Base-by-base conservation (phyloP, 257 asterid genomes). In the Ilex aquifolium region DNA sequence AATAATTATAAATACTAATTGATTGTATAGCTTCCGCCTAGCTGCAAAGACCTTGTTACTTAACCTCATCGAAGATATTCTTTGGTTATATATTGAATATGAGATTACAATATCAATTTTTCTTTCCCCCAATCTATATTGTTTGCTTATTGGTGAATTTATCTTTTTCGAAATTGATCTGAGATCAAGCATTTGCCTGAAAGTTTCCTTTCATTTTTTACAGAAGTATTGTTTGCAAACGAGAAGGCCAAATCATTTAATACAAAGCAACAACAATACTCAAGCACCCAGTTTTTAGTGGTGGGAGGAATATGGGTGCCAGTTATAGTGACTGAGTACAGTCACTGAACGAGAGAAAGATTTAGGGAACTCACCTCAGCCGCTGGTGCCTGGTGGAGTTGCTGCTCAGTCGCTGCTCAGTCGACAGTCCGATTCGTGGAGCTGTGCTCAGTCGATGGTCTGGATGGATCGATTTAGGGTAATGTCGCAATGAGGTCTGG, bases 181-280 rank as follows among this genome's bases (percentile, higher is more conserved):
- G 52, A 50, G 55, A 29, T 50, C 16, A 3, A 27, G 55, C 39
- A 13, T n/a, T 29, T 27, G 70, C 11, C 63, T 65, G 36, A 69
- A 31, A 21, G 14, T n/a, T 57, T 5, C 15, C 4, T 10, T 9
- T 57, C 5, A 44, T 63, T 31, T 14, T 17, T 63, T 68, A 29
- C 83, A 88, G 95, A 88, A 88, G 73, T 88, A 83, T 57, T 80
- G 95, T 0, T 32, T 88, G 46, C 95, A 88, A 62, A 77, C 83
- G 1, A 79, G 88, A 64, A 81, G 95, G 31, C 87, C 91, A 2
- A 79, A 72, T 62, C 65, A 76, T 17, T 70, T 84, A 3, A 72
- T 69, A 9, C 85, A 79, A 73, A 76, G 65, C 78, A 80, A 14
- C 62, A 71, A 32, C 69, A 63, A 66, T 54, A 53, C 73, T 49